Evolutionary conservation across 371 early-diverging fungal species (phyloP).

Genomic region (Umbelopsis sp.): DNA sequence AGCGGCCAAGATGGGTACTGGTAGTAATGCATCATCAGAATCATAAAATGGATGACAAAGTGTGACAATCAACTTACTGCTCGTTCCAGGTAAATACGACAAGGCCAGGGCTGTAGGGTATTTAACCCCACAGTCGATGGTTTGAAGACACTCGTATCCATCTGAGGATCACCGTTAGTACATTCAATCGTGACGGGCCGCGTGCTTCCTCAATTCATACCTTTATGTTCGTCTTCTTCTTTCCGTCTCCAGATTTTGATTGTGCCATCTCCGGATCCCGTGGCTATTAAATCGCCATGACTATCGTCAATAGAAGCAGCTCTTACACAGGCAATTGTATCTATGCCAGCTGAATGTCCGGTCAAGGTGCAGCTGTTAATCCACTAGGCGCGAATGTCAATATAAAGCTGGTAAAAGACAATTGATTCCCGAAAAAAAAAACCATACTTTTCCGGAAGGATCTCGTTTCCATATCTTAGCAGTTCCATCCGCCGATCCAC

Average conservation of each 20-base stretch:
- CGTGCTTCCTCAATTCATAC: conserved; percentile 22
- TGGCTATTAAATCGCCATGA: conserved; percentile 63
- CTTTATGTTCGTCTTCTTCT: conserved; percentile 46
- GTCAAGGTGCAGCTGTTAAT: conserved; percentile 68
- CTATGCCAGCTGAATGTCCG: conserved; percentile 75
- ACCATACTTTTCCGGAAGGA: conserved; percentile 29
- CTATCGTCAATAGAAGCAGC: conserved; percentile 40
- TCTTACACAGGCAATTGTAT: conserved; percentile 65
- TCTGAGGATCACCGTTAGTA: conserved; percentile 30
- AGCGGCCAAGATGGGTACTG: conserved; percentile 70
- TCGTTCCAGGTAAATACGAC: conserved; percentile 68
- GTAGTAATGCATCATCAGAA: conserved; percentile 8
- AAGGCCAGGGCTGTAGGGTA: conserved; percentile 75
- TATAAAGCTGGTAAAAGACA: too few relatives aligned
- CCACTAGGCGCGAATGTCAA: conserved; percentile 42
- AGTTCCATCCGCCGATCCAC: conserved; percentile 85
- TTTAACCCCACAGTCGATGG: conserved; percentile 67
- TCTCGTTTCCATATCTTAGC: conserved; percentile 74
- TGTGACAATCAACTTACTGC: conserved; percentile 33
- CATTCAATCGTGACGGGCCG: background rate
- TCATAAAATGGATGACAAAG: conserved; percentile 7
- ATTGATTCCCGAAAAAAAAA: background rate
- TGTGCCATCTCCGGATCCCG: conserved; percentile 85
- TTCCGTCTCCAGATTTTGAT: conserved; percentile 73
- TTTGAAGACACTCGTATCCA: conserved; percentile 65